Base-by-base conservation (phyloP, 2,329 filamentous ascomycete species). In the Fusarium musae region DNA sequence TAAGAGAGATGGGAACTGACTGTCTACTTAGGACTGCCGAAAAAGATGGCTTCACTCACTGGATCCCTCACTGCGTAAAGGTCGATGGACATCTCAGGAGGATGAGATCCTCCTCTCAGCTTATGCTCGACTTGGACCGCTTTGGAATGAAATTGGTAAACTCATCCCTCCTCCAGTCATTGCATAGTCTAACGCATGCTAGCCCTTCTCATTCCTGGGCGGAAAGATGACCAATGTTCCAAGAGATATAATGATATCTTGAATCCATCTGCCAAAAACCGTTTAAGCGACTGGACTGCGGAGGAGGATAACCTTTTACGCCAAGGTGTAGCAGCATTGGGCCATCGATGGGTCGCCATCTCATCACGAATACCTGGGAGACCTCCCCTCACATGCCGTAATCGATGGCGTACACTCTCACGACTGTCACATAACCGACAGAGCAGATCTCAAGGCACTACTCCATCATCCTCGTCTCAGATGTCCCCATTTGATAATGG, bases 41-140 rank as follows among this genome's bases (percentile, higher is more conserved):
- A 79, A 79, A 69, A 73, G 78, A 40, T 79, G 78, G 78, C 78
- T 79, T 70, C 78, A 79, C 54, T 79, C 78, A 13, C 69, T 79
- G 9, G 76, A 79, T 28, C 78, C 78, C 5, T 79, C 78, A 2
- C 43, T 79, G 17, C 71, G 78, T 10, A 79, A 79, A 28, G 78
- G 78, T 6, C 54, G 77, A 47, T 79, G 78, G 78, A 79, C 78
- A 13, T 70, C 71, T 50, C 74, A 79, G 23, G 78, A 79, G 28
- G 78, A 79, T 62, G 76, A 78, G 42, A 75, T 77, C 34, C 59
- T 79, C 3, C 72, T 79, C n/a, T 76, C 72, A 28, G 78, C 78
- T 15, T 78, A 79, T 26, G 68, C 77, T 28, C 72, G 75, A 16
- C 70, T 79, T 26, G 75, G 75, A 12, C 77, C 77, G 2, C 53